Evolutionary conservation across 148 eudicot genomes (phyloP), one percentile per base, ranked within the genome.

Genomic region (Salicornia ramosissima): DNA sequence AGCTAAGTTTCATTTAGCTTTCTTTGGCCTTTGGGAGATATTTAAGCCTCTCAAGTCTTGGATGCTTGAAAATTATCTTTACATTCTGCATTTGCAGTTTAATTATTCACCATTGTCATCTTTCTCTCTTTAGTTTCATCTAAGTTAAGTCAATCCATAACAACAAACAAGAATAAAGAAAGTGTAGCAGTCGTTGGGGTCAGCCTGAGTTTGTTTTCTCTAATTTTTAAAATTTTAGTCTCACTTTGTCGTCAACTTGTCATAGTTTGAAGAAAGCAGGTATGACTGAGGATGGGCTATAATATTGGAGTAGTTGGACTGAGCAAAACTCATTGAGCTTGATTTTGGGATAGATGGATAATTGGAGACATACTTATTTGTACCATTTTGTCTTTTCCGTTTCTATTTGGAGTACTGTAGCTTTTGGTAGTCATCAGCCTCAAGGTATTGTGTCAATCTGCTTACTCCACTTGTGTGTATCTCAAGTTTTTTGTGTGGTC

Each of bases 401-500:
- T 70, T 30, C 3, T 30, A 30, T 46, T n/a, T 34, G 53, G 4
- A n/a, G n/a, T n/a, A n/a, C n/a, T n/a, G 52, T 45, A 33, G 47
- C 18, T 60, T 14, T 43, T 16, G 13, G 43, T 33, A 21, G 36
- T 28, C 34, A 28, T 40, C 52, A 52, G 24, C 31, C 8, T 12
- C 12, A 13, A 25, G 63, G 8, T 34, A 26, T 64, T 12, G 42
- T 33, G 29, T 60, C 30, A 67, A 68, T 43, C 26, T 69, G 54
- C 42, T 42, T 24, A 28, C 30, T 61, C 47, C 59, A 16, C 68
- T 47, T 26, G 34, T 24, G 34, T 63, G 21, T 2, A 45, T 30
- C 31, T 8, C 16, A 39, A 34, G 39, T 80, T 39, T 40, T 50
- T 4, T 42, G 25, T 65, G 69, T 66, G 45, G 67, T 64, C 58